phyloP scores from a whole-genome alignment of 2,329 filamentous ascomycete genomes.

The Dactylellina cionopaga region DNA sequence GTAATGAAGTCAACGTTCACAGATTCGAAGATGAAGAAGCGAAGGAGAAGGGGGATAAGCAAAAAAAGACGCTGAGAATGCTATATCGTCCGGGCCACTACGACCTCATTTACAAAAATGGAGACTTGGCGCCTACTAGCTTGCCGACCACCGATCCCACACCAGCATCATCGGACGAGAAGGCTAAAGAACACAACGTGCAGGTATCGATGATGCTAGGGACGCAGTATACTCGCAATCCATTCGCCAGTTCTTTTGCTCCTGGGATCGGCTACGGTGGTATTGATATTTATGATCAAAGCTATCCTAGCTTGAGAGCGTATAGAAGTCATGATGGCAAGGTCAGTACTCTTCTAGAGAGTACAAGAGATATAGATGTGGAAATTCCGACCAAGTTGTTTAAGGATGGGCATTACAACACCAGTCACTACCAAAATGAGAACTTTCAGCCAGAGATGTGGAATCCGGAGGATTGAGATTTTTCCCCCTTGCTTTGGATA shows the following conservation, averaged over 20 bases:
- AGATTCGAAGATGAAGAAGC: constrained; percentile 66
- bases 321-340: constrained; percentile 14
- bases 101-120: constrained; percentile 84
- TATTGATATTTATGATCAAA: constrained; percentile 2
- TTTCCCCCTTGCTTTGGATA: no score
- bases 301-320: not conserved
- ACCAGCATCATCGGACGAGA: no score
- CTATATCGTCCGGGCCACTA: constrained; percentile 84
- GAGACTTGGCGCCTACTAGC: constrained; percentile 62
- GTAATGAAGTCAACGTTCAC: constrained; percentile 77
- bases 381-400: constrained; percentile 61
- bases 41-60: constrained; percentile 64
- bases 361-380: constrained; percentile 12
- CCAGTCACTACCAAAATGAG: constrained; percentile 74
- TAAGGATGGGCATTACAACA: constrained; percentile 74
- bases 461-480: constrained; percentile 39
- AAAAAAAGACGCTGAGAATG: constrained; percentile 64
- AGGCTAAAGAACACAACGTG: constrained; percentile 59
- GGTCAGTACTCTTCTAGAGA: not conserved
- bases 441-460: constrained; percentile 68
- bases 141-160: constrained; percentile 55
- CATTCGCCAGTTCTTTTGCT: constrained; percentile 1
- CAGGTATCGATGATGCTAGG: constrained; percentile 62
- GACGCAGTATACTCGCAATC: constrained; percentile 47
- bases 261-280: not conserved